Base-by-base conservation (phyloP, 345 rosid species). In the Balakata baccata region DNA sequence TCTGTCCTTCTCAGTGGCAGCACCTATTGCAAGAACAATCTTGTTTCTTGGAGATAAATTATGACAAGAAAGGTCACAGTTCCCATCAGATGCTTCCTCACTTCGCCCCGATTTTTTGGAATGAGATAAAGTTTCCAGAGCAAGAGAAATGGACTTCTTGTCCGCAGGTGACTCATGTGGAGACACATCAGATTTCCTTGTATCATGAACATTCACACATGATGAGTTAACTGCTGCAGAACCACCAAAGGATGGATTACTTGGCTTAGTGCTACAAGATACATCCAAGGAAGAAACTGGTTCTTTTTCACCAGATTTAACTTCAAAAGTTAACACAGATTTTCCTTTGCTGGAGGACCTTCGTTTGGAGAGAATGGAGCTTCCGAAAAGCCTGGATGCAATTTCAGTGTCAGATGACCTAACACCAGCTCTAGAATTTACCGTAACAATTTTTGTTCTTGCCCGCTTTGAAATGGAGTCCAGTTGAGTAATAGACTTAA, bases 381-480 rank as follows among this genome's bases (percentile, higher is more conserved):
- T 81, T 75, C 97, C 94, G 52, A 90, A 87, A 63, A 89, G 85
- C 62, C 72, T 91, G 69, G 98, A 86, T 72, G 87, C 88, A 81
- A 85, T 91, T 54, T 88, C 91, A 63, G 85, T 53, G 18, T 81
- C 75, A 60, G 86, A 74, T 18, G 85, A 82, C 82, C 81, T 90
- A 54, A 77, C 63, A 72, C 84, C 93, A 53, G 85, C 82, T 73
- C 81, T 87, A 64, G 91, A 79, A 73, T 85, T 88, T 80, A 82
- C 75, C 34, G 86, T 79, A 41, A 83, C 68, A 57, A 84, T 70
- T 80, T 93, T 96, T 6, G 97, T 85, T 80, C 97, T 87, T 67
- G 99, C 97, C 69, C 97, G 88, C 81, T 90, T 91, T 74, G 96
- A 88, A 85, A 83, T 77, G 49, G 94, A 80, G 81, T 92, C 90